Percentiles rank a stretch among this genome's conserved stretches.
These are phyloP conservation scores for Apophysomyces ossiformis DNA, from an alignment of 371 early-diverging fungal genomes.

Conservation along the genomic window DNA sequence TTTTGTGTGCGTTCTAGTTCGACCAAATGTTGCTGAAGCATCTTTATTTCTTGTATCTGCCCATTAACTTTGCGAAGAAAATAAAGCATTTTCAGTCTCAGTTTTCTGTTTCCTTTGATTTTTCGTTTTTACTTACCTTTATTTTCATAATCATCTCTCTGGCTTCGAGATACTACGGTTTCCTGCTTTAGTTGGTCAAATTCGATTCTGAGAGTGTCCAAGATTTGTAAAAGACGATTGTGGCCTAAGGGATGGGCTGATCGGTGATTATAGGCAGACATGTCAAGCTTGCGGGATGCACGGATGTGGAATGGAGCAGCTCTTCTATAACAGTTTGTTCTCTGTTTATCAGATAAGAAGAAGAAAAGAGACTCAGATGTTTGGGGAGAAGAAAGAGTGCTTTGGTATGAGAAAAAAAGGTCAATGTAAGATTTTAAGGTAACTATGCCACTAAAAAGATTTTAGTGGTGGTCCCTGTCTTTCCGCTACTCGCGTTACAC, in stretches of 20 bases:
- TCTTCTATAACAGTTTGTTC: neutral
- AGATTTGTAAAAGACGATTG: conserved; percentile 70
- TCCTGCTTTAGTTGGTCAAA: conserved; percentile 80
- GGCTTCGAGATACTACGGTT: conserved; percentile 64
- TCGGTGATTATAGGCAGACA: conserved; percentile 73
- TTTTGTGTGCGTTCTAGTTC: conserved; percentile 80
- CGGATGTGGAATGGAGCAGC: neutral
- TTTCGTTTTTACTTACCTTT: conserved; percentile 59
- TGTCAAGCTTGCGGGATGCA: neutral
- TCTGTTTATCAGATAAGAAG: neutral
- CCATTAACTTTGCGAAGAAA: conserved; percentile 45
- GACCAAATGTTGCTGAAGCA: conserved; percentile 71
- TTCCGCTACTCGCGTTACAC: neutral
- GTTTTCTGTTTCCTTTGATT: neutral
- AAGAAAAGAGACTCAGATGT: neutral
- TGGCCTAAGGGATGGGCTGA: conserved; percentile 68
- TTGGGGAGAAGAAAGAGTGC: neutral
- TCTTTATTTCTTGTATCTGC: conserved; percentile 75
- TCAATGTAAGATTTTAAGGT: too few species aligned
- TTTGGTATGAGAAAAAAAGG: neutral
- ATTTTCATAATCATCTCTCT: conserved; percentile 87
- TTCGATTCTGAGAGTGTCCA: conserved; percentile 81
- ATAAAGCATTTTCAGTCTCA: neutral
- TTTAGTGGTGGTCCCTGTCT: neutral
- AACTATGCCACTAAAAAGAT: too few species aligned